Conservation (phyloP, 1,139 yeast species). For the Diutina rugosa region DNA sequence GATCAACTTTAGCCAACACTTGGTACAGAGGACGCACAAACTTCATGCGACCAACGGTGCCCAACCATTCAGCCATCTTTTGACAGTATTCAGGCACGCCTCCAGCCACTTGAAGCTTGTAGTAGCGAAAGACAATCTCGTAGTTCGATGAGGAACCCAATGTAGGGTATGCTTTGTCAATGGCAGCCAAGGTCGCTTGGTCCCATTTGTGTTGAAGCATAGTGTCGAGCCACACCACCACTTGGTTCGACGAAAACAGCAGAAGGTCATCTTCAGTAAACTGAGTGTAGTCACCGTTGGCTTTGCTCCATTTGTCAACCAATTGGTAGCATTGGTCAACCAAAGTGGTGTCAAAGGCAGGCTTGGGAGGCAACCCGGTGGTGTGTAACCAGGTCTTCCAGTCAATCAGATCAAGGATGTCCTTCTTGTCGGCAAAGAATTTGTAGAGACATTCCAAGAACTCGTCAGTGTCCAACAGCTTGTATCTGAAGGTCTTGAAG, state of each 20-base stretch:
- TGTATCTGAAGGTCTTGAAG: slow-evolving; percentile 18
- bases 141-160: not conserved
- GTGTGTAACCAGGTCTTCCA: slow-evolving; percentile 19
- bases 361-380: slow-evolving; percentile 19
- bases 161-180: not conserved
- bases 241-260: not conserved
- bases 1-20: slow-evolving; percentile 1
- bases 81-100: not conserved
- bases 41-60: not conserved
- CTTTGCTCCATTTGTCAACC: slow-evolving; percentile 15
- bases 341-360: slow-evolving; percentile 18
- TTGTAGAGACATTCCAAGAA: slow-evolving; percentile 18
- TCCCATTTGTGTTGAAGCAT: not conserved
- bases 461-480: slow-evolving; percentile 17
- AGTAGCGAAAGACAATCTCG: not conserved
- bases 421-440: slow-evolving; percentile 12
- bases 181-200: not conserved
- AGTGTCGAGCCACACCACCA: not conserved
- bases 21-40: not conserved
- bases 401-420: slow-evolving; percentile 11
- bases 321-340: slow-evolving; percentile 18
- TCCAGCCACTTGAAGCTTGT: not conserved
- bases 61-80: slow-evolving; percentile 6
- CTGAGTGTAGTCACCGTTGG: slow-evolving; percentile 4
- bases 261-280: not conserved